phyloP scores from a whole-genome alignment of 371 early-diverging fungal species.

The Zopfochytrium polystomum region DNA sequence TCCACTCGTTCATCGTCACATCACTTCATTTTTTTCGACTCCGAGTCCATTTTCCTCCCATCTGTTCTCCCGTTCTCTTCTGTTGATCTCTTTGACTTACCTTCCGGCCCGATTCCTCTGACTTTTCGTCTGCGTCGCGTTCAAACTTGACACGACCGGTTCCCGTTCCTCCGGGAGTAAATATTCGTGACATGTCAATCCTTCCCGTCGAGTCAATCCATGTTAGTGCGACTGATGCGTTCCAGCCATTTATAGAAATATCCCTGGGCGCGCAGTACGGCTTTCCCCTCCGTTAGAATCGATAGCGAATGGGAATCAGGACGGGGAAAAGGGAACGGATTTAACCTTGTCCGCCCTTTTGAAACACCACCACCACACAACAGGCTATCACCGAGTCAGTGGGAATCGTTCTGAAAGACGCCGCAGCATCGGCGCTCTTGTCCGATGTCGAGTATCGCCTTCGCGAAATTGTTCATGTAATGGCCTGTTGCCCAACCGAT shows the following conservation, averaged over 20 bases:
- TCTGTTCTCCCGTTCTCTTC: no score
- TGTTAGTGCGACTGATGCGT: conserved; percentile 4
- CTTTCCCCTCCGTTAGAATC: neutral
- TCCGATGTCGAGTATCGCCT: conserved; percentile 97
- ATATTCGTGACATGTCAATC: conserved; percentile 19
- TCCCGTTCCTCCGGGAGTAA: no score
- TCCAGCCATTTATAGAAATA: no score
- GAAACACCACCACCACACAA: no score
- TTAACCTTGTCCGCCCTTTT: neutral
- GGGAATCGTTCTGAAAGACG: conserved; percentile 90
- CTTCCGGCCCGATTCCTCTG: no score
- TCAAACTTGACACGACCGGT: no score
- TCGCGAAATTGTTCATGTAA: conserved; percentile 90
- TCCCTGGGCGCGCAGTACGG: neutral
- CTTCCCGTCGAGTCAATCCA: conserved; percentile 24
- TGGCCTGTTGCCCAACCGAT: neutral
- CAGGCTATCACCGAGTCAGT: conserved; percentile 86
- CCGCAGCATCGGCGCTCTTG: conserved; percentile 82
- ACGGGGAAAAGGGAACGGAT: neutral
- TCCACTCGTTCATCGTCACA: no score
- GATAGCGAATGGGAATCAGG: neutral
- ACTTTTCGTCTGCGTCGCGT: no score
- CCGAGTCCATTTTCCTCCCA: no score
- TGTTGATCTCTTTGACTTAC: no score
- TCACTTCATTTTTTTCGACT: no score